Percentiles rank a stretch among this genome's conserved stretches.
These are phyloP conservation scores for Entomortierella lignicola DNA, from an alignment of 192 early-diverging fungal species.

Conservation along the genomic window DNA sequence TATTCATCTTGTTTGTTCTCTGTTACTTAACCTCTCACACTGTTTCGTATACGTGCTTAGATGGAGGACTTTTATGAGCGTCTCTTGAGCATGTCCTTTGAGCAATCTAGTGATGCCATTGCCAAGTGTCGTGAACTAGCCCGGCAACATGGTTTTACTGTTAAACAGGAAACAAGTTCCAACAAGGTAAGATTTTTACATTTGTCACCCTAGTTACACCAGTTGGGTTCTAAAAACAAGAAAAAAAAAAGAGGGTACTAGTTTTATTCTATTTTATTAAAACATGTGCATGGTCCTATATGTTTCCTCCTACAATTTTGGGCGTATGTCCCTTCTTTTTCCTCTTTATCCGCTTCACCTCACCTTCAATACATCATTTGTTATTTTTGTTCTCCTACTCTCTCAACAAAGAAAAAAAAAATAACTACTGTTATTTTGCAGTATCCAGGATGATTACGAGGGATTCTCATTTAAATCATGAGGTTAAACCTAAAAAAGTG, in stretches of 20 bases:
- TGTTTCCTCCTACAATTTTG: not conserved
- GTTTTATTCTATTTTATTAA: no score
- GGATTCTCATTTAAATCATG: no score
- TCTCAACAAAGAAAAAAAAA: no score
- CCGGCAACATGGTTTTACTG: conserved; percentile 63
- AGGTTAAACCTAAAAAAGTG: no score
- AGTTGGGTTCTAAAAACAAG: conserved; percentile 2
- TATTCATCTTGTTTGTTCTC: not conserved
- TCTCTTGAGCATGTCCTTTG: conserved; percentile 61
- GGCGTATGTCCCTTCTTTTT: no score
- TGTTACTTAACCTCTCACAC: not conserved
- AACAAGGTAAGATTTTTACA: conserved; percentile 56
- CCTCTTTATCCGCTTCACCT: no score
- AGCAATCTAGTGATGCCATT: conserved; percentile 55
- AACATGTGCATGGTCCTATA: no score
- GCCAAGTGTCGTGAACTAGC: conserved; percentile 60
- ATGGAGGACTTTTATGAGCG: conserved; percentile 67
- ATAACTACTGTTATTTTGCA: no score
- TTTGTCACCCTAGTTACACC: not conserved
- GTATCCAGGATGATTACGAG: no score
- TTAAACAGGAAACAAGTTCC: conserved; percentile 70
- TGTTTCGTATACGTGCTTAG: conserved; percentile 13
- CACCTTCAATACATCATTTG: no score
- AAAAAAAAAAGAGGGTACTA: not conserved
- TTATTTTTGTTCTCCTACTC: no score